Evolutionary conservation across 2,329 filamentous ascomycete genomes (phyloP).

Genomic region (Fusarium nelsonii): DNA sequence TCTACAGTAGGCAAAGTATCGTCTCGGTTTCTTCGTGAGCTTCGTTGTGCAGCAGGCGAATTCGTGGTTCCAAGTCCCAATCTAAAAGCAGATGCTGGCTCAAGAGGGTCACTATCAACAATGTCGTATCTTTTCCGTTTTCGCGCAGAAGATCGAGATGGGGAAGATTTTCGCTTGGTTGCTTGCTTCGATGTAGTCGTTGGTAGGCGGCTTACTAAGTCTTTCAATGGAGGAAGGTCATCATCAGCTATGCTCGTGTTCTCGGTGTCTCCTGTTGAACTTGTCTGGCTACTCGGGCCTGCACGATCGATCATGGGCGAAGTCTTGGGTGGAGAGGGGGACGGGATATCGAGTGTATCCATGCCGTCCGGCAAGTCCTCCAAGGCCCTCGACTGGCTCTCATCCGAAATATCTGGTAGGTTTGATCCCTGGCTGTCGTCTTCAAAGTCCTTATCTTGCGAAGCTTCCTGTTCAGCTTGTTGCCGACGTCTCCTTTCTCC

Average conservation of each 20-base stretch:
- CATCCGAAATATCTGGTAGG: conserved; percentile 50
- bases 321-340: conserved; percentile 50
- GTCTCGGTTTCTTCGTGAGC: conserved; percentile 35
- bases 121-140: conserved; percentile 51
- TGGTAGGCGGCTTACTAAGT: conserved; percentile 48
- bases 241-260: conserved; percentile 54
- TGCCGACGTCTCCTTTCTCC: conserved; percentile 49
- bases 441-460: conserved; percentile 64
- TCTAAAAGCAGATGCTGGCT: conserved; percentile 43
- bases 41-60: conserved; percentile 44
- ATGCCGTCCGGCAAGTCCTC: conserved; percentile 35
- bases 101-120: conserved; percentile 51
- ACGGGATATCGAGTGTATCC: conserved; percentile 42
- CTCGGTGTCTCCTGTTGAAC: conserved; percentile 54
- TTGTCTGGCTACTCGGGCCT: conserved; percentile 52
- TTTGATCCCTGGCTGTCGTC: conserved; percentile 62
- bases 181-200: conserved; percentile 26
- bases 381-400: conserved; percentile 51
- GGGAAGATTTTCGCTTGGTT: conserved; percentile 43
- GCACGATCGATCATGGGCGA: conserved; percentile 45
- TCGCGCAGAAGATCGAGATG: conserved; percentile 46
- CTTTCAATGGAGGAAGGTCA: conserved; percentile 55
- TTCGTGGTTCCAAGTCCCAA: conserved; percentile 22
- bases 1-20: neutral
- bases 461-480: conserved; percentile 61